phyloP scores from a whole-genome alignment of 1,284 basidiomycete species.

The Bothia castanella region DNA sequence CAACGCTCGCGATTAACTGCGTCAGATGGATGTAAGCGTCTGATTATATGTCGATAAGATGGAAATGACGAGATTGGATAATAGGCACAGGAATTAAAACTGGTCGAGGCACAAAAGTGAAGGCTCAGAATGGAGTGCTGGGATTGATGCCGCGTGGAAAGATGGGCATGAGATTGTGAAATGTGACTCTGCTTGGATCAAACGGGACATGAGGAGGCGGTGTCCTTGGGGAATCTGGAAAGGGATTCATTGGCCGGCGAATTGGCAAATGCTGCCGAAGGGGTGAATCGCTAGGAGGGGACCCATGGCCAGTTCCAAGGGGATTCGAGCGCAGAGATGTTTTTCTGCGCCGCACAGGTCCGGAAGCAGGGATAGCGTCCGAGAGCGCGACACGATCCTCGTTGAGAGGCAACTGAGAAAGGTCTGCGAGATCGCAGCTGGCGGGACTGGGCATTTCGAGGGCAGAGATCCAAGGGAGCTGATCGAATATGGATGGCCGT shows the following conservation, averaged over 20 bases:
- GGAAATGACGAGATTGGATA: slow-evolving; percentile 13
- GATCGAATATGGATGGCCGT: slow-evolving; percentile 45
- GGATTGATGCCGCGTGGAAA: slow-evolving; percentile 32
- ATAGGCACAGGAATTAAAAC: slow-evolving; percentile 4
- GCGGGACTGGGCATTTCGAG: slow-evolving; percentile 43
- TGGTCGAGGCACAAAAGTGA: background rate
- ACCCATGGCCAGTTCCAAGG: slow-evolving; percentile 30
- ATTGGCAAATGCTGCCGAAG: slow-evolving; percentile 20
- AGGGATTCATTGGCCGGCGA: slow-evolving; percentile 18
- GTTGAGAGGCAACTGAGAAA: slow-evolving; percentile 45
- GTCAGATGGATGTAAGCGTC: slow-evolving; percentile 27
- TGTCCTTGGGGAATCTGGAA: slow-evolving; percentile 36
- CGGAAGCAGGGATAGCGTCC: slow-evolving; percentile 33
- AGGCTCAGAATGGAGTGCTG: slow-evolving; percentile 17
- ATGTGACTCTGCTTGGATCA: slow-evolving; percentile 47
- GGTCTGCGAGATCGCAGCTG: slow-evolving; percentile 54
- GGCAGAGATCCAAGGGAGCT: slow-evolving; percentile 58
- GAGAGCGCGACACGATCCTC: slow-evolving; percentile 24
- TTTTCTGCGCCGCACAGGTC: slow-evolving; percentile 57
- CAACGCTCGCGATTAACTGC: slow-evolving; percentile 29
- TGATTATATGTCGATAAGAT: slow-evolving; percentile 33
- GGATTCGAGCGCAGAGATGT: slow-evolving; percentile 48
- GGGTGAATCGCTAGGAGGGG: slow-evolving; percentile 11
- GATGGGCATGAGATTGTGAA: slow-evolving; percentile 61
- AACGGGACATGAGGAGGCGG: slow-evolving; percentile 39